These are phyloP conservation scores for Tetrapisispora iriomotensis DNA, from an alignment of 805 yeast species.

Conservation along the genomic window DNA sequence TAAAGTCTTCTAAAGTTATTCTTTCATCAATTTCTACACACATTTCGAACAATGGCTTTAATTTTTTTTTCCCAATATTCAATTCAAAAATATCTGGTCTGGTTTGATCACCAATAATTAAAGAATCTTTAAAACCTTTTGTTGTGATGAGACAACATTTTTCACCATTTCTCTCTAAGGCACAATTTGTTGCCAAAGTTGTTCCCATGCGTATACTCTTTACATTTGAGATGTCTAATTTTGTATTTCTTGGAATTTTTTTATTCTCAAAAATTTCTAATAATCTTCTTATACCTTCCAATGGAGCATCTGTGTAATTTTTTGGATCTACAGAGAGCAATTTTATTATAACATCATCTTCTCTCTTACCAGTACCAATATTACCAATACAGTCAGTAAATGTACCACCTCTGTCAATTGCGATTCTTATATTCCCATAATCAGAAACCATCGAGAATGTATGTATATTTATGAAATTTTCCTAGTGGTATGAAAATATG, in stretches of 20 bases:
- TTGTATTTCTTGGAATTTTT: constrained; percentile 47
- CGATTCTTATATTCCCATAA: constrained; percentile 24
- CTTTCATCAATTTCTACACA: constrained; percentile 87
- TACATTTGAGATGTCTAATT: constrained; percentile 53
- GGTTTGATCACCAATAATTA: constrained; percentile 82
- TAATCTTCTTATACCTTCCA: constrained; percentile 80
- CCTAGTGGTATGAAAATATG: too few species aligned
- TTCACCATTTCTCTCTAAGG: constrained; percentile 87
- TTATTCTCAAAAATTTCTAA: constrained; percentile 49
- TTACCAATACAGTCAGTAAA: constrained; percentile 68
- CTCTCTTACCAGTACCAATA: constrained; percentile 37
- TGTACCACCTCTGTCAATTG: constrained; percentile 74
- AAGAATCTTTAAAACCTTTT: constrained; percentile 76
- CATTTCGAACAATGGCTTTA: constrained; percentile 48
- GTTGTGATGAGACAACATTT: constrained; percentile 78
- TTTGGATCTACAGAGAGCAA: constrained; percentile 80
- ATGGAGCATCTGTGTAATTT: constrained; percentile 83
- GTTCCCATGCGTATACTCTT: constrained; percentile 81
- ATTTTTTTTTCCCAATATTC: constrained; percentile 56
- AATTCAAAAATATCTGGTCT: constrained; percentile 85
- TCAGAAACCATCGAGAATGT: neutral
- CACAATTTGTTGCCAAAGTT: constrained; percentile 92
- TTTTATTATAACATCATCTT: constrained; percentile 61
- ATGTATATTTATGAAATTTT: neutral
- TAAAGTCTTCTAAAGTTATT: constrained; percentile 71